Evolutionary conservation across 2,329 filamentous ascomycete genomes (phyloP), one percentile per base, ranked within the genome.

Genomic region (Fusarium nematophilum): DNA sequence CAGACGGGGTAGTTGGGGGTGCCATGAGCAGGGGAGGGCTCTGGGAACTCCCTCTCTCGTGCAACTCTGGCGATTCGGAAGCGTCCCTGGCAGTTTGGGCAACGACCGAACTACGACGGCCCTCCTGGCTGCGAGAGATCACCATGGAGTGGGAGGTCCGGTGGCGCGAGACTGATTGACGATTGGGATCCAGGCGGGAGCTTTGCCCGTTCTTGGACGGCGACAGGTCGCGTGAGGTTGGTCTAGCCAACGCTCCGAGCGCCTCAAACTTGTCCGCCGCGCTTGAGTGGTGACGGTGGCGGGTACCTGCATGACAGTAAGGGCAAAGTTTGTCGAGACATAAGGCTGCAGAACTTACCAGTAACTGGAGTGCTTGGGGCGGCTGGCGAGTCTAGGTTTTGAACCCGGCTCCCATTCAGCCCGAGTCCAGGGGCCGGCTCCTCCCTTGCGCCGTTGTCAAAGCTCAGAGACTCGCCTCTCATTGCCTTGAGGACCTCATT

Each of bases 401-500:
- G 83, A 14, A 87, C 81, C 10, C 83, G 76, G 30, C 75, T 79
- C 15, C 76, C 74, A 3, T 76, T 73, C 5, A 85, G 60, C 2
- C 76, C 76, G 3, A 80, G 64, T 5, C 75, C 61, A 27, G 81
- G 74, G 23, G 73, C 76, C 3, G 74, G 69, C 17, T 75, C 70
- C 21, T 71, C 67, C 40, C 74, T 75, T 42, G 75, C 70, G 15
- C 80, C 66, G 9, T 76, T 75, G 31, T 83, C 79, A 40, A 82
- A 70, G 36, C 72, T 77, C 30, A 64, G 11, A 64, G 75, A 85
- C 78, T 91, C 89, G 30, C 85, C 88, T 65, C 90, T 89, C 75
- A 97, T 91, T 3, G 87, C 90, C 9, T 83, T 82, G 31, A 98
- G 75, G 2, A 99, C 94, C 53, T 98, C 93, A 38, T 88, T 91